Conservation (phyloP, 1,139 yeast genomes). For the Suhomyces yuchorum region DNA sequence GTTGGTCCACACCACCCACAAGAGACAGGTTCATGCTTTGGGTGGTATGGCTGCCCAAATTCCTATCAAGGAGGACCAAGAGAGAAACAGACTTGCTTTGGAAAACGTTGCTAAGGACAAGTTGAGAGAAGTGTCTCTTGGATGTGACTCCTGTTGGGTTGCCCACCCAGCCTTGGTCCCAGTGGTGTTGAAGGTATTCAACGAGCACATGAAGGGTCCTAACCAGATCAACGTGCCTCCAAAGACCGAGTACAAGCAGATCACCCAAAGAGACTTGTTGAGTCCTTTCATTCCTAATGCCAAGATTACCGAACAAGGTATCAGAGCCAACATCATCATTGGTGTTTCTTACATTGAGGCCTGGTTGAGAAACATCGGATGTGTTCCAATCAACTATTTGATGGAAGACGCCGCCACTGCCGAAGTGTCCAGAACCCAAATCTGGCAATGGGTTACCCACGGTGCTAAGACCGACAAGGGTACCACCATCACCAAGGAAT, state of each 20-base stretch:
- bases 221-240: constrained; percentile 73
- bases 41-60: constrained; percentile 38
- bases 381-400: constrained; percentile 79
- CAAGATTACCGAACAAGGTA: constrained; percentile 68
- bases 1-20: constrained; percentile 31
- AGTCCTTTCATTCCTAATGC: constrained; percentile 70
- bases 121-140: constrained; percentile 68
- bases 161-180: constrained; percentile 81
- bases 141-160: constrained; percentile 84
- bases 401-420: constrained; percentile 93
- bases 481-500: constrained; percentile 57
- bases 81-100: constrained; percentile 27
- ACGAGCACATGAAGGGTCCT: constrained; percentile 82
- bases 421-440: constrained; percentile 79
- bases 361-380: constrained; percentile 78
- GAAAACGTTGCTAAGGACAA: constrained; percentile 30
- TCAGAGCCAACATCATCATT: constrained; percentile 68
- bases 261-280: constrained; percentile 69
- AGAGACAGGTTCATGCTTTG: constrained; percentile 34
- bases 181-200: constrained; percentile 74
- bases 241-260: constrained; percentile 45
- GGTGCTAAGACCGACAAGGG: constrained; percentile 65
- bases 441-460: constrained; percentile 85
- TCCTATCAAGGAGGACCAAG: constrained; percentile 31
- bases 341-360: constrained; percentile 82